These are phyloP conservation scores for Moniliella sp. DNA, from an alignment of 1,284 basidiomycete species.

Conservation along the genomic window DNA sequence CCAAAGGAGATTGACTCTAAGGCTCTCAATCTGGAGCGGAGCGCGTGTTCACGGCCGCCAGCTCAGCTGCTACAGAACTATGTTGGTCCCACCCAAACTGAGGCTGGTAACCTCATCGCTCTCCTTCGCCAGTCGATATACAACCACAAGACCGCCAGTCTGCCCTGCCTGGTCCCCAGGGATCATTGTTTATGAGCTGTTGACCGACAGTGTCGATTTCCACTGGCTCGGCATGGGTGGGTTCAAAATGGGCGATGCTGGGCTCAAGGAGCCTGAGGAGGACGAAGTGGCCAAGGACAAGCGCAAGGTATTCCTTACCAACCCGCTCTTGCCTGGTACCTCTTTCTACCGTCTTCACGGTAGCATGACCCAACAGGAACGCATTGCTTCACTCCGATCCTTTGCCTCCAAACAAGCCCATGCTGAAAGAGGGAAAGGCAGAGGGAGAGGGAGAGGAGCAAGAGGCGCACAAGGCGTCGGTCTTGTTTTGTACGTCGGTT, in stretches of 20 bases:
- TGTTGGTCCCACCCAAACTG: too few relatives aligned
- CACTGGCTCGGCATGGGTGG: constrained; percentile 73
- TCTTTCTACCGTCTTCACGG: constrained; percentile 82
- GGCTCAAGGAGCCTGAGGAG: neutral
- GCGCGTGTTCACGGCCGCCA: constrained; percentile 42
- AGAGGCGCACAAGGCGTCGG: constrained; percentile 34
- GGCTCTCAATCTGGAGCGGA: constrained; percentile 1
- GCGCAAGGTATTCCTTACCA: constrained; percentile 35
- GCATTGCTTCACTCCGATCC: constrained; percentile 56
- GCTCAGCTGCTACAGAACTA: constrained; percentile 86
- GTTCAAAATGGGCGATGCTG: constrained; percentile 43
- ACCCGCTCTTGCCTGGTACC: constrained; percentile 53
- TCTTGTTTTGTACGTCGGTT: constrained; percentile 84
- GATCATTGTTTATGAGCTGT: constrained; percentile 90
- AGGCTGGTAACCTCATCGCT: constrained; percentile 66
- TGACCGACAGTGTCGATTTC: constrained; percentile 91
- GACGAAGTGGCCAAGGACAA: constrained; percentile 3
- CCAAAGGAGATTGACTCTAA: too few relatives aligned
- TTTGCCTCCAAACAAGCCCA: too few relatives aligned
- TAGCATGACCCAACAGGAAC: constrained; percentile 58
- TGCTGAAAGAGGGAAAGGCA: constrained; percentile 10
- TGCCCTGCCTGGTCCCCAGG: too few relatives aligned
- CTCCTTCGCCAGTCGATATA: too few relatives aligned
- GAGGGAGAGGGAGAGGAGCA: neutral
- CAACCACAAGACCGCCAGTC: too few relatives aligned